Base-by-base conservation (phyloP, 805 yeast genomes). In the Lipomyces yamanashiensis region DNA sequence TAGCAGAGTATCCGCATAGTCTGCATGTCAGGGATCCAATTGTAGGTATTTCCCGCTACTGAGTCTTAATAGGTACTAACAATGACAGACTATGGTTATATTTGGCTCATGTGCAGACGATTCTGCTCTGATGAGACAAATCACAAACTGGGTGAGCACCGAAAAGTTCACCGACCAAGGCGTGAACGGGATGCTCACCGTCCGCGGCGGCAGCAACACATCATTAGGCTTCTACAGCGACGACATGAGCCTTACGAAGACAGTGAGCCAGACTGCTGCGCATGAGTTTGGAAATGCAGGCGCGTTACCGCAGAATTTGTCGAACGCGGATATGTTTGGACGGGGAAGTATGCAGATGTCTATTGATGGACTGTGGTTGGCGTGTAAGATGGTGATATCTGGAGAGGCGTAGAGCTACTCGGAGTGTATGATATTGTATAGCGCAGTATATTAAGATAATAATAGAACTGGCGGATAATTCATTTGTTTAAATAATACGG, bases 321-420 rank as follows among this genome's bases (percentile, higher is more conserved):
- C 56, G 33, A 58, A 36, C 36, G 49, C 55, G 44, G 57, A 53
- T 41, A 53, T 53, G 57, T 53, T 34, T 39, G 66, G 56, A 9
- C 45, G 53, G 23, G 47, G 57, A 9, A 63, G 62, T 43, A 17
- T 52, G 43, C 67, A 63, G 28, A 57, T 63, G 41, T 62, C 66
- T 6, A 63, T 61, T 28, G 67, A 63, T 43, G 67, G 67, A 28
- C 41, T 63, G 34, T 63, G 67, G 65, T 28, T 63, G 28, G 62
- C 64, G 21, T 61, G 67, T 51, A 59, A 40, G 44, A 48, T 58
- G 58, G 40, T 56, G 17, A 48, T 36, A 15, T 28, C 53, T 12
- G 51, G 45, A 1, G 66, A 61, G 34, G 62, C 56, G 19, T 64
- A 41, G 52, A 8, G 28, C 28, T 28, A 3, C 28, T 2, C 28